Percentiles rank a stretch among this genome's conserved stretches.
These are phyloP conservation scores for Cylindrodendrum hubeiense DNA, from an alignment of 2,329 filamentous ascomycete species.

Conservation along the genomic window DNA sequence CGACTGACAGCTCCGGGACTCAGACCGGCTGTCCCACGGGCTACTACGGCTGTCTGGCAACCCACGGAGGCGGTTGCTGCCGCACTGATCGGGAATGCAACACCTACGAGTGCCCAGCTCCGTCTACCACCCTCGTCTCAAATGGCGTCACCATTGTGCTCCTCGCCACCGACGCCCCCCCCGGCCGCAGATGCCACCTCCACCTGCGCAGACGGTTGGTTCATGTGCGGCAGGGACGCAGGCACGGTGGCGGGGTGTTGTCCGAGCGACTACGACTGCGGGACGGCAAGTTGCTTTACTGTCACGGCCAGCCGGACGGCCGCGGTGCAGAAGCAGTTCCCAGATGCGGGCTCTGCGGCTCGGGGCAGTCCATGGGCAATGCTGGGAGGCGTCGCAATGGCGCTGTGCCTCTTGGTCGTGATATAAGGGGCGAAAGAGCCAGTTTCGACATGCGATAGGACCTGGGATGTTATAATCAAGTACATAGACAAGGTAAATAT, in stretches of 20 bases:
- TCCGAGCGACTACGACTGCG: constrained; percentile 81
- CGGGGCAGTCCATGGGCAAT: constrained; percentile 22
- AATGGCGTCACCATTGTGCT: constrained; percentile 80
- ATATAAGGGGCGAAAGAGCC: not conserved
- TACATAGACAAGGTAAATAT: constrained; percentile 5
- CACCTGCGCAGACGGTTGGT: constrained; percentile 85
- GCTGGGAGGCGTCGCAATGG: constrained; percentile 20
- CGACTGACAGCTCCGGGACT: constrained; percentile 42
- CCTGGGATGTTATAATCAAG: constrained; percentile 6
- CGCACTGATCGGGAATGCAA: constrained; percentile 88
- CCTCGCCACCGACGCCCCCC: constrained; percentile 63
- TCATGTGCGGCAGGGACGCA: constrained; percentile 69
- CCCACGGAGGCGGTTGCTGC: constrained; percentile 87
- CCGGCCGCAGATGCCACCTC: constrained; percentile 53
- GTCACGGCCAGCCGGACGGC: constrained; percentile 64
- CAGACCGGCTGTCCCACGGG: constrained; percentile 79
- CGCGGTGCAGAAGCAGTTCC: constrained; percentile 67
- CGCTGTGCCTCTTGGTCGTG: constrained; percentile 15
- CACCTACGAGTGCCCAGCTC: constrained; percentile 80
- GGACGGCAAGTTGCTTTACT: constrained; percentile 77
- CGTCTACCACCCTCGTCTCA: constrained; percentile 73
- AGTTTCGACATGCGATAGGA: constrained; percentile 21
- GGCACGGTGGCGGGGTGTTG: constrained; percentile 85
- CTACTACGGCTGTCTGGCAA: constrained; percentile 91
- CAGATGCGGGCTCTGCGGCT: constrained; percentile 40